These are phyloP conservation scores for Venturia oleaginea DNA, from an alignment of 2,329 filamentous ascomycete genomes.

Conservation along the genomic window DNA sequence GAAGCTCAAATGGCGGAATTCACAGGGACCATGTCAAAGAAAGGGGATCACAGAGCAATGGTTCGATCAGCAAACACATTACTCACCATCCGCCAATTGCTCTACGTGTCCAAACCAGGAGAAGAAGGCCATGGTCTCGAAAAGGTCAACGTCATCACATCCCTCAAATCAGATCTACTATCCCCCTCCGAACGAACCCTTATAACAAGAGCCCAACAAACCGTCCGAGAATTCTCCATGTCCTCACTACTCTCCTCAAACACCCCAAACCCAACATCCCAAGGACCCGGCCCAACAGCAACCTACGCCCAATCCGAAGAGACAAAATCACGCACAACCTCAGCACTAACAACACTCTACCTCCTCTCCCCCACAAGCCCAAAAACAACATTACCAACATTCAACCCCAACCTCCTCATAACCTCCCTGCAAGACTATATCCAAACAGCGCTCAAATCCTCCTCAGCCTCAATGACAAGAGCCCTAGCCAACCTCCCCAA, in stretches of 20 bases:
- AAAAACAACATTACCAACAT: constrained; percentile 38
- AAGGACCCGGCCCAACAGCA: background rate
- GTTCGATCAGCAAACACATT: constrained; percentile 76
- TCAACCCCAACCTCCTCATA: constrained; percentile 62
- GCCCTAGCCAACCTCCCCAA: constrained; percentile 74
- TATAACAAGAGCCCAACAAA: constrained; percentile 64
- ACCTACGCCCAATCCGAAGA: constrained; percentile 61
- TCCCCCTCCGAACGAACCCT: constrained; percentile 64
- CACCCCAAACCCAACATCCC: constrained; percentile 11
- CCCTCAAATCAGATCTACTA: constrained; percentile 60
- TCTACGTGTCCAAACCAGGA: constrained; percentile 56
- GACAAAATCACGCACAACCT: constrained; percentile 61
- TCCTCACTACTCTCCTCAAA: constrained; percentile 41
- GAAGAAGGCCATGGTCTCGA: constrained; percentile 72
- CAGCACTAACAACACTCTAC: constrained; percentile 69
- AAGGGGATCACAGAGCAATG: constrained; percentile 67
- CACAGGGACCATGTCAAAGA: constrained; percentile 33
- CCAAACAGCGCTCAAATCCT: constrained; percentile 69
- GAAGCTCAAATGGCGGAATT: constrained; percentile 77
- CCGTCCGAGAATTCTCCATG: constrained; percentile 76
- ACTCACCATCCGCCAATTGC: constrained; percentile 63
- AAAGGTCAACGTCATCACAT: constrained; percentile 61
- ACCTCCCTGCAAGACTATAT: constrained; percentile 73
- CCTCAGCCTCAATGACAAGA: constrained; percentile 63
- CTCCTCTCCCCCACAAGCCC: constrained; percentile 62